Evolutionary conservation across 768 basidiomycete species (phyloP), one percentile per base, ranked within the genome.

Genomic region (Leccinum olivaceopallidum): DNA sequence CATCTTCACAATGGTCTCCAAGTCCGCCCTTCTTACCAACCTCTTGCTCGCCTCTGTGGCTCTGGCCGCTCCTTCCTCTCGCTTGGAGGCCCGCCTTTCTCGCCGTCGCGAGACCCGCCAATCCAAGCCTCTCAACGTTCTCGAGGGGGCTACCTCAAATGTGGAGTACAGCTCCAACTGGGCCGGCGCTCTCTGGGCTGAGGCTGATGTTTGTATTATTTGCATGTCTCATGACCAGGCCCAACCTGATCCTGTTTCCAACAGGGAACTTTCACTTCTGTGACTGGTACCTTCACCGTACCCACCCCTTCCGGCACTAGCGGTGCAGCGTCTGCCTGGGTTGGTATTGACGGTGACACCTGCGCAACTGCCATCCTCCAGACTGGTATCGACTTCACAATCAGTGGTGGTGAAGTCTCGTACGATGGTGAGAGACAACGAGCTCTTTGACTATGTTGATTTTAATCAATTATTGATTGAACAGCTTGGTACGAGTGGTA

Each of bases 401-500:
- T 63, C 26, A 14, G 30, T 2, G 4, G 16, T 12, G 62, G 57
- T 1, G 9, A 5, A 4, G 55, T 36, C 30, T 34, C 59, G 24
- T 65, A 60, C 44, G 56, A 58, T 56, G 61, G 61, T 60, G n/a
- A 56, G 64, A 26, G 32, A 49, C 49, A 10, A 5, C 6, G 0
- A 37, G 3, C 14, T 2, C 44, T 47, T 47, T 47, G 5, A 2
- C 4, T 20, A 12, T 9, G 2, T 10, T n/a, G 39, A 10, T 48
- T 57, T 32, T 60, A 28, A 61, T 39, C 0, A 4, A 26, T 44
- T 18, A 26, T 48, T 47, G 20, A 20, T 47, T 37, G 13, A 50
- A 54, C 26, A 68, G 69, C 67, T 56, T 70, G 69, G 69, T 69
- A 61, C 48, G 69, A 69, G 26, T 71, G 62, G 69, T 62, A 49